A percentile compares a stretch with the other conserved stretches of the same genome.
Conservation (phyloP, 2,329 filamentous ascomycete species). For the Fusarium sp. region DNA sequence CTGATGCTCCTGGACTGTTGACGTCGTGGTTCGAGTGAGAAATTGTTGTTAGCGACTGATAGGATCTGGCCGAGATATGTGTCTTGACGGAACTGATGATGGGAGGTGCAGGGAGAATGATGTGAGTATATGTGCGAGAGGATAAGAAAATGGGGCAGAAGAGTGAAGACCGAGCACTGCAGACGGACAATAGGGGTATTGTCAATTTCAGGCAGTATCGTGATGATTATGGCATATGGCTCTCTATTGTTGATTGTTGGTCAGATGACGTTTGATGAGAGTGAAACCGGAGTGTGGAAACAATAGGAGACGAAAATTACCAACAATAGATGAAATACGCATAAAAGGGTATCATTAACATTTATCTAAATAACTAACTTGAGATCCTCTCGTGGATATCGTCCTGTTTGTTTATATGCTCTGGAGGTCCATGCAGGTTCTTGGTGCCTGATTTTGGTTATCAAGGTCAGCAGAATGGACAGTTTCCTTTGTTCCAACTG, state of each 20-base stretch:
- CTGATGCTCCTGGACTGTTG: neutral
- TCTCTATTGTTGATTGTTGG: neutral
- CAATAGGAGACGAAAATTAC: neutral
- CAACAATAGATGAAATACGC: neutral
- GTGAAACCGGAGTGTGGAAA: neutral
- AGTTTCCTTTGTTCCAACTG: neutral
- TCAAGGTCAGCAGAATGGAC: neutral
- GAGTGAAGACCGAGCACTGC: neutral
- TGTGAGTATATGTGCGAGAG: neutral
- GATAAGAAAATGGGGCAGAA: neutral
- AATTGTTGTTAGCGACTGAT: neutral
- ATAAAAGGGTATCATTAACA: conserved; percentile 38
- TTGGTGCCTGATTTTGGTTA: neutral
- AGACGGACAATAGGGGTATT: neutral
- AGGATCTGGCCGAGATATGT: neutral
- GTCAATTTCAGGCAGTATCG: neutral
- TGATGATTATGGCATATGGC: neutral
- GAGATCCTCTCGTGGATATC: neutral
- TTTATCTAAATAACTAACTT: neutral
- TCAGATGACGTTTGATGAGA: neutral
- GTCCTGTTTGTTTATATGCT: neutral
- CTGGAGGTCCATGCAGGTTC: neutral
- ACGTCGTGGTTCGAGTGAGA: neutral
- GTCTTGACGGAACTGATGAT: neutral
- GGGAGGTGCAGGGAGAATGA: neutral